phyloP scores from a whole-genome alignment of 331 rosid species.

The Pyracantha coccinea region DNA sequence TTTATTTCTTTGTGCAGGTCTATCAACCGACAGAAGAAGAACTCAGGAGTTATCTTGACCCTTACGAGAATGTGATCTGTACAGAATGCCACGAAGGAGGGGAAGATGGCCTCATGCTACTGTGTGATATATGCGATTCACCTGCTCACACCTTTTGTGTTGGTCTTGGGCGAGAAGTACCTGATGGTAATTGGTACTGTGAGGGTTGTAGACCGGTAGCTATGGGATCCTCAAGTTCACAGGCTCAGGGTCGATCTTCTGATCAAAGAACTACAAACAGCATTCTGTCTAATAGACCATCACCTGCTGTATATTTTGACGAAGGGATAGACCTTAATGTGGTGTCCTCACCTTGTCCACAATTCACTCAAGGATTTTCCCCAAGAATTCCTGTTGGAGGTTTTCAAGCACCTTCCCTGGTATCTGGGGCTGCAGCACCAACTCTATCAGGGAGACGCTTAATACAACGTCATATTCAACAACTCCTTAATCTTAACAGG shows the following conservation, averaged over 20 bases:
- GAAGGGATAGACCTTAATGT: slow-evolving; percentile 56
- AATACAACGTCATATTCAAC: slow-evolving; percentile 68
- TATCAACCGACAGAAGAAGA: slow-evolving; percentile 95
- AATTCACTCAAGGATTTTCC: slow-evolving; percentile 49
- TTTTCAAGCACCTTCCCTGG: slow-evolving; percentile 43
- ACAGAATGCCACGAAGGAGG: slow-evolving; percentile 88
- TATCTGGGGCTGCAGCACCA: slow-evolving; percentile 64
- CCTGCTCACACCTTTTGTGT: slow-evolving; percentile 96
- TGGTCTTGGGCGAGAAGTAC: slow-evolving; percentile 80
- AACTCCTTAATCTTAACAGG: slow-evolving; percentile 37
- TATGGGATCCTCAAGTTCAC: slow-evolving; percentile 65
- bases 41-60: slow-evolving; percentile 84
- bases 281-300: slow-evolving; percentile 34
- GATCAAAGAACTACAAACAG: slow-evolving; percentile 41
- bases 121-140: slow-evolving; percentile 87
- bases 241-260: slow-evolving; percentile 37
- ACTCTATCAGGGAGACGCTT: slow-evolving; percentile 68
- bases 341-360: slow-evolving; percentile 42
- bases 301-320: slow-evolving; percentile 26
- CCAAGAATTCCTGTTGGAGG: slow-evolving; percentile 48
- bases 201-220: slow-evolving; percentile 70
- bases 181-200: slow-evolving; percentile 93
- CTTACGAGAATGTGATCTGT: slow-evolving; percentile 75
- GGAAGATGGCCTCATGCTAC: slow-evolving; percentile 84
- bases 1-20: slow-evolving; percentile 44